These are phyloP conservation scores for Inosperma sp. DNA, from an alignment of 768 basidiomycete genomes.

Conservation along the genomic window DNA sequence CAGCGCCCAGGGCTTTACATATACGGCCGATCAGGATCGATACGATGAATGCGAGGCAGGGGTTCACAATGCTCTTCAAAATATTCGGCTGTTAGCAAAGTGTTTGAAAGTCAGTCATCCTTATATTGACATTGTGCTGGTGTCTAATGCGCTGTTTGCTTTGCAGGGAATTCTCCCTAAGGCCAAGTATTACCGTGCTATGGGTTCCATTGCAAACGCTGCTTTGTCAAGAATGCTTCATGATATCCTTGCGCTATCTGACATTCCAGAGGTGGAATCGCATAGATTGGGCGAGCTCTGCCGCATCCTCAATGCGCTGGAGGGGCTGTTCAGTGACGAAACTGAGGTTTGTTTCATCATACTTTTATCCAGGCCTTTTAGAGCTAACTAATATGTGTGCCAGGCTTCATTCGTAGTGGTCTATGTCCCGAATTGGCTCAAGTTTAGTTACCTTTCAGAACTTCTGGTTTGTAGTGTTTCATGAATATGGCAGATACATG, in stretches of 20 bases:
- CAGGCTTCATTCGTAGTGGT: conserved; percentile 73
- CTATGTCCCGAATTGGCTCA: conserved; percentile 91
- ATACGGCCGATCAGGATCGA: conserved; percentile 64
- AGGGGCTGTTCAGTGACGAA: conserved; percentile 73
- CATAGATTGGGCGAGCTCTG: conserved; percentile 79
- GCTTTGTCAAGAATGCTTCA: conserved; percentile 62
- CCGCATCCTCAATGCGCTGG: conserved; percentile 70
- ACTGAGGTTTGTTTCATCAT: conserved; percentile 40
- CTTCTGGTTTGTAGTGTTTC: conserved; percentile 60
- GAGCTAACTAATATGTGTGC: not conserved
- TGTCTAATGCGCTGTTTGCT: not conserved
- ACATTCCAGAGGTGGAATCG: conserved; percentile 88
- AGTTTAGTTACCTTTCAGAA: conserved; percentile 91
- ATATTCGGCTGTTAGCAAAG: conserved; percentile 59
- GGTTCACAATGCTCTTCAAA: conserved; percentile 55
- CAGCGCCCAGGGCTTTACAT: conserved; percentile 60
- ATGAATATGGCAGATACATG: not conserved
- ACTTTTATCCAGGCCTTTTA: not conserved
- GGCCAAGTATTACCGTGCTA: conserved; percentile 63
- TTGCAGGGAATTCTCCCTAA: conserved; percentile 62
- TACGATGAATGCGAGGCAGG: conserved; percentile 75
- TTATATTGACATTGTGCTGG: not conserved
- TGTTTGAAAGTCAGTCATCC: conserved; percentile 60
- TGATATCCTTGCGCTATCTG: conserved; percentile 70
- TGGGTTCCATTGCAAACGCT: conserved; percentile 68